Evolutionary conservation across 2,329 filamentous ascomycete genomes (phyloP), one percentile per base, ranked within the genome.

Genomic region (Claviceps purpurea): DNA sequence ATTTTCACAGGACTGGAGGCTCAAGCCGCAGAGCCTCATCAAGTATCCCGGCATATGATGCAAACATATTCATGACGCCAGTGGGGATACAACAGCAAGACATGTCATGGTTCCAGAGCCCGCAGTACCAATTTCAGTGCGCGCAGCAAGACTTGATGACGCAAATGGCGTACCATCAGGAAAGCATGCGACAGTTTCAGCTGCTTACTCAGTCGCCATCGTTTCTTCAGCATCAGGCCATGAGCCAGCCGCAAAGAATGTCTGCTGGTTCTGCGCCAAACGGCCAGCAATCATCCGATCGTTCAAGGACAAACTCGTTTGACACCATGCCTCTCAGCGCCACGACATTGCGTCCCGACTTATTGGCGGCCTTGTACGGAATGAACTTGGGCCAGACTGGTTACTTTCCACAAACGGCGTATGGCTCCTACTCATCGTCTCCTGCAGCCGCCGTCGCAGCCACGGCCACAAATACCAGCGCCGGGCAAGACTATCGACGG

Each of bases 221-320:
- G 22, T 68, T 65, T 54, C 55, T 66, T 41, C 64, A 67, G 52
- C 68, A 69, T 34, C 68, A 69, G 50, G 58, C 59, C 22, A 56
- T 67, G 56, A 58, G 60, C 20, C 67, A 72, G 59, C 59, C 61
- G 34, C 64, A 65, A 50, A 58, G 63, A 38, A 52, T 65, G 45
- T 58, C 64, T 39, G 54, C 58, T n/a, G 60, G 50, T 24, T 56
- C 60, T 7, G 57, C 54, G 8, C 57, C 62, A 1, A 58, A 54
- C 3, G 59, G 55, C 2, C 63, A 65, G 38, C 64, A 61, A 37
- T 61, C 72, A 50, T 61, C 67, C 34, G 72, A 79, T 59, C 68
- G 81, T 56, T 76, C 78, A 40, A 74, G 81, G 55, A 82, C 79
- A 6, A 81, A 77, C 60, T 83, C 79, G 13, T 79, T 83, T 59